Evolutionary conservation across 164 flowering plant genomes (phyloP).

Genomic region (Magnolia changhungtana): DNA sequence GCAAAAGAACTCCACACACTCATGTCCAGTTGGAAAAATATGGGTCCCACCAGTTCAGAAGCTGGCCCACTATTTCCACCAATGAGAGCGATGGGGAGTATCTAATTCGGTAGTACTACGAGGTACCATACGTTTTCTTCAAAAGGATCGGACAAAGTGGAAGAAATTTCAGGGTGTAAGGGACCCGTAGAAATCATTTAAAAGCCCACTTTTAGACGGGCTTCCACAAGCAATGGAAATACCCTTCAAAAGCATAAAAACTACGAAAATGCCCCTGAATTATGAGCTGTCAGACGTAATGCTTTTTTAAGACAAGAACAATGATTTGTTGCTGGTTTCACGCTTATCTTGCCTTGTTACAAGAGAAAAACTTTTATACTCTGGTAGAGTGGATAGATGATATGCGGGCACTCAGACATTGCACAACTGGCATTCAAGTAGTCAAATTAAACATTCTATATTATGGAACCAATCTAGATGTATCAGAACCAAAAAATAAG

Average conservation of each 20-base stretch:
- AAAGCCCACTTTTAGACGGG: conserved; percentile 5
- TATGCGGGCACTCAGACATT: too few relatives aligned
- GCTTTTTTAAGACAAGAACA: not conserved
- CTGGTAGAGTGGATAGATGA: too few relatives aligned
- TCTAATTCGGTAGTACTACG: not conserved
- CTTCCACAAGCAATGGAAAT: not conserved
- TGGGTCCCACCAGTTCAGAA: too few relatives aligned
- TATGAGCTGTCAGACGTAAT: not conserved
- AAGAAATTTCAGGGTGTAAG: not conserved
- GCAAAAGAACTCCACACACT: too few relatives aligned
- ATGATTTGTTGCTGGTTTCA: not conserved
- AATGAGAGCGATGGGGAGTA: too few relatives aligned
- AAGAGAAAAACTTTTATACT: too few relatives aligned
- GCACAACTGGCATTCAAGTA: too few relatives aligned
- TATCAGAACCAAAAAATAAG: too few relatives aligned
- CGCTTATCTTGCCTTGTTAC: not conserved
- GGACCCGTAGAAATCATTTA: not conserved
- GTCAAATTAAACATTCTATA: too few relatives aligned
- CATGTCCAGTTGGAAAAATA: too few relatives aligned
- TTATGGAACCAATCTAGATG: too few relatives aligned
- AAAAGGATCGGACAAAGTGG: not conserved
- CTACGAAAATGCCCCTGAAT: not conserved
- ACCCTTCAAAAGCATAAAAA: not conserved
- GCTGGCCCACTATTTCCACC: too few relatives aligned
- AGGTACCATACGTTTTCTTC: not conserved